Evolutionary conservation across 345 rosid species (phyloP).

Genomic region (Excoecaria agallocha): DNA sequence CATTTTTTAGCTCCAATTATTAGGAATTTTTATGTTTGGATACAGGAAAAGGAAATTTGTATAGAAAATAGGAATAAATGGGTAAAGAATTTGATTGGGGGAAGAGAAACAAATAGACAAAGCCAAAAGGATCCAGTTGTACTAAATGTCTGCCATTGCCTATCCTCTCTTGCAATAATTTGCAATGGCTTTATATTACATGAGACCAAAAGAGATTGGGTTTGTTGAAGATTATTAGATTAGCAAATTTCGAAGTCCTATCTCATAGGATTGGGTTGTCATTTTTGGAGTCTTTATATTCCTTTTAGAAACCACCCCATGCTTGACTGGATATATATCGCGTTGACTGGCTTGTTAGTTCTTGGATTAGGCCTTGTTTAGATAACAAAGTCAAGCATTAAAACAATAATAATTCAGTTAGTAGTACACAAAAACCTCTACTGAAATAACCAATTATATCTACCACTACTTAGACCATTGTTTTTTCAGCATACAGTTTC

Average conservation of each 20-base stretch:
- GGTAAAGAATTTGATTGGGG: neutral
- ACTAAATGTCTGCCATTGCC: slow-evolving; percentile 18
- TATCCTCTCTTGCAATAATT: neutral
- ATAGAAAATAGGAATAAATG: neutral
- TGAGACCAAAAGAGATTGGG: slow-evolving; percentile 6
- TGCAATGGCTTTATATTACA: slow-evolving; percentile 2
- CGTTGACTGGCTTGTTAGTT: no score
- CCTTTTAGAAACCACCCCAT: neutral
- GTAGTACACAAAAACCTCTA: neutral
- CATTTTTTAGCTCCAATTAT: no score
- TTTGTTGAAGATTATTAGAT: neutral
- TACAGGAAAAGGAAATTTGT: neutral
- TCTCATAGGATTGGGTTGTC: slow-evolving; percentile 7
- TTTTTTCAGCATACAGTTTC: no score
- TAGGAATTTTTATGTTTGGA: neutral
- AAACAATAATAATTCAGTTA: neutral
- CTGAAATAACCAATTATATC: no score
- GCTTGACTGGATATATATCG: no score
- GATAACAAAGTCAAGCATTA: no score
- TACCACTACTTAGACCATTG: no score
- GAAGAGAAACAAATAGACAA: slow-evolving; percentile 4
- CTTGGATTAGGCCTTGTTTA: no score
- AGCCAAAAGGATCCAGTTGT: slow-evolving; percentile 13
- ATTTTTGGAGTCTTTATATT: no score
- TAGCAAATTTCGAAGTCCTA: neutral